Conservation (phyloP, 169 alveolate species). For the Plasmodium blacklocki region DNA sequence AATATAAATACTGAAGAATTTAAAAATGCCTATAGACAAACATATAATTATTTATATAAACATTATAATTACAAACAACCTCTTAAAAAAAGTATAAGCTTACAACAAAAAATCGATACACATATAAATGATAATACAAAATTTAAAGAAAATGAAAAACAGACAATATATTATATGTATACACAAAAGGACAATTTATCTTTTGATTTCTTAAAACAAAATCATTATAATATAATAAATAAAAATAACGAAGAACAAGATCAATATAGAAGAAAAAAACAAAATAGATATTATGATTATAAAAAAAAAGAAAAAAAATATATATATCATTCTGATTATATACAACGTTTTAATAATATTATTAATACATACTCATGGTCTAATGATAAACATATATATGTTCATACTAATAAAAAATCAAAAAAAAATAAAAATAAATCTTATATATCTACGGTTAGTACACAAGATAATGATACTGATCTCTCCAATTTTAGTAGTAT, state of each 20-base stretch:
- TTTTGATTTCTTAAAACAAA: slow-evolving; percentile 1
- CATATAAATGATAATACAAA: not conserved
- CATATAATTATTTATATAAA: slow-evolving; percentile 22
- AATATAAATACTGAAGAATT: slow-evolving; percentile 2
- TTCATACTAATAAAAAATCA: no score
- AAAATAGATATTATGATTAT: slow-evolving; percentile 15
- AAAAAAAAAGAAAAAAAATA: slow-evolving; percentile 1
- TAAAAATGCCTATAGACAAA: slow-evolving; percentile 11
- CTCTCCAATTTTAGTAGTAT: slow-evolving; percentile 13
- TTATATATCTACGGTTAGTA: slow-evolving; percentile 21
- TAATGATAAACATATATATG: slow-evolving; percentile 25
- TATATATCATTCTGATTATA: slow-evolving; percentile 38
- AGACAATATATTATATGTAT: not conserved
- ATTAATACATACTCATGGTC: slow-evolving; percentile 74
- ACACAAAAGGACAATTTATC: not conserved
- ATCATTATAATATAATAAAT: slow-evolving; percentile 27
- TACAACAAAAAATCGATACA: not conserved
- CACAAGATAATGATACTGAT: slow-evolving; percentile 43
- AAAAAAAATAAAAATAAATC: not conserved
- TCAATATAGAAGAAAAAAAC: slow-evolving; percentile 10
- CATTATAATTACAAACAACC: slow-evolving; percentile 5
- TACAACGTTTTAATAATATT: slow-evolving; percentile 49
- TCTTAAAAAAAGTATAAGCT: not conserved
- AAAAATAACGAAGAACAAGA: slow-evolving; percentile 20
- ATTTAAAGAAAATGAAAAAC: not conserved